Evolutionary conservation across 768 basidiomycete species (phyloP).

Genomic region (Gloeopeniophorella convolvens): DNA sequence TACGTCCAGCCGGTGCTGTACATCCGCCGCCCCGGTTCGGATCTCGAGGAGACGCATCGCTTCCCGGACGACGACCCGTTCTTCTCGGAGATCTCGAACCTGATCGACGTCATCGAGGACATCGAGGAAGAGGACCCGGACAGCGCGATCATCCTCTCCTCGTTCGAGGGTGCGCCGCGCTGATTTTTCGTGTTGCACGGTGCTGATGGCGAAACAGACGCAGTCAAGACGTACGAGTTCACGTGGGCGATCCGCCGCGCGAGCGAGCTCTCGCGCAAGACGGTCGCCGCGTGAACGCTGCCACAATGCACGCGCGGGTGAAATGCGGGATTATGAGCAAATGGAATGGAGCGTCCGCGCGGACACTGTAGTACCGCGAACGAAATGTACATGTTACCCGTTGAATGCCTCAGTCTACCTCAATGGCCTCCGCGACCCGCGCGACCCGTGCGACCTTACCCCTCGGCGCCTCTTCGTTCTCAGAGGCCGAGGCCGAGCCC

Average conservation of each 20-base stretch:
- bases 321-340: neutral
- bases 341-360: no score
- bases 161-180: constrained; percentile 63
- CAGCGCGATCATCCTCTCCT: constrained; percentile 69
- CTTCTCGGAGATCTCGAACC: constrained; percentile 89
- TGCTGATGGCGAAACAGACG: constrained; percentile 41
- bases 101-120: constrained; percentile 85
- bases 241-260: constrained; percentile 91
- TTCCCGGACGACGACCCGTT: constrained; percentile 87
- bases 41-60: constrained; percentile 58
- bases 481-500: neutral
- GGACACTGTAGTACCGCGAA: no score
- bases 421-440: no score
- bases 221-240: constrained; percentile 81
- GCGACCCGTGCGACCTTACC: no score
- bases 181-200: neutral
- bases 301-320: neutral
- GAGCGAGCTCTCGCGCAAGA: constrained; percentile 55
- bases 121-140: constrained; percentile 86
- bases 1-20: constrained; percentile 88
- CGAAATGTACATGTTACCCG: no score
- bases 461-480: no score
- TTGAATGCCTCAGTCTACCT: no score
- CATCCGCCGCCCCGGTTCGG: constrained; percentile 78
- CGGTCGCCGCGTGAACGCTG: neutral